Percentiles rank a stretch among this genome's conserved stretches.
phyloP scores from a whole-genome alignment of 306 rosid species.

The Astragalus membranaceus region DNA sequence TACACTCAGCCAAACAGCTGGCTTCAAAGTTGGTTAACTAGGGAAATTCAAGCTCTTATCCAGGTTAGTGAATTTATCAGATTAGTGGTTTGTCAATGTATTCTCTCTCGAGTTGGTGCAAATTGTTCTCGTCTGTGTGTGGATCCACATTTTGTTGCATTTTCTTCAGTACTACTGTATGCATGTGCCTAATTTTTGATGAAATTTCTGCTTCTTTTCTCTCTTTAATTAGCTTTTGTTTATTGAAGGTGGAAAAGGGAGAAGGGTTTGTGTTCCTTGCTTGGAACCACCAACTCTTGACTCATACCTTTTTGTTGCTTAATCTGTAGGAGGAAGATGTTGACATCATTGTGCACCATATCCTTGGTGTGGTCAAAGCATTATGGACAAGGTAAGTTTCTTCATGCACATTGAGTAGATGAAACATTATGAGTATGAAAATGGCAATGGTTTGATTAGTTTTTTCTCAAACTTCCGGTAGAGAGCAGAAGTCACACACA shows the following conservation, averaged over 20 bases:
- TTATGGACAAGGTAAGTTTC: conserved; percentile 39
- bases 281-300: neutral
- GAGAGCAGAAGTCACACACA: conserved; percentile 25
- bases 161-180: neutral
- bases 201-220: neutral
- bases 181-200: neutral
- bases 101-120: neutral
- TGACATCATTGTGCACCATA: conserved; percentile 71
- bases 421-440: neutral
- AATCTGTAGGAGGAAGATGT: conserved; percentile 77
- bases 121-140: neutral
- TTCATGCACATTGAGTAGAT: conserved; percentile 10
- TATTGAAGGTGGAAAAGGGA: neutral
- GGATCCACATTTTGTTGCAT: neutral
- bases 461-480: conserved; percentile 28
- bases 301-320: conserved; percentile 8
- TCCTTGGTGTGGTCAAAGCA: conserved; percentile 47
- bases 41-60: conserved; percentile 80
- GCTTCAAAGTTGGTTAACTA: conserved; percentile 74
- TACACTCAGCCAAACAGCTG: conserved; percentile 61
- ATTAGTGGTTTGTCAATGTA: neutral
- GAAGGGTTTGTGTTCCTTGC: neutral
- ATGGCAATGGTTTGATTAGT: neutral
- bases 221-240: neutral
- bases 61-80: conserved; percentile 48